Conservation (phyloP, 257 asterid species). For the Salvia miltiorrhiza region DNA sequence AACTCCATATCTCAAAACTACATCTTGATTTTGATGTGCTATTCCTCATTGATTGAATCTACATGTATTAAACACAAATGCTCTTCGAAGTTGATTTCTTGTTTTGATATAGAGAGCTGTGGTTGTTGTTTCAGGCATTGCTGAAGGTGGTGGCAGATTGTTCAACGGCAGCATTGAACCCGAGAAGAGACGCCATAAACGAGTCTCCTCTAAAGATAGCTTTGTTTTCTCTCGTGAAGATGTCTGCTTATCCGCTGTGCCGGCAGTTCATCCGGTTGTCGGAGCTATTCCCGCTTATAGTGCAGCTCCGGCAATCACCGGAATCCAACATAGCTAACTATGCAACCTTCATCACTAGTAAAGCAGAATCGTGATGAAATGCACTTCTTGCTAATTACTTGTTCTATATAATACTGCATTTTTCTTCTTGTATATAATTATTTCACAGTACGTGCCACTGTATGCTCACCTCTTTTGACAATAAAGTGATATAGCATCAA, state of each 20-base stretch:
- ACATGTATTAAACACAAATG: too few relatives aligned
- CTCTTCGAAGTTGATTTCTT: not conserved
- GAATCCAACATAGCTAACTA: constrained; percentile 85
- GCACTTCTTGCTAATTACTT: not conserved
- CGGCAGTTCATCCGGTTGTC: constrained; percentile 75
- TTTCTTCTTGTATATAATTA: not conserved
- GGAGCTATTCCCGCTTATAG: constrained; percentile 63
- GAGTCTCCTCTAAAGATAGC: constrained; percentile 94
- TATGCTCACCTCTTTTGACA: not conserved
- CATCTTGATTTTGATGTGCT: too few relatives aligned
- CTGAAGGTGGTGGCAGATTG: constrained; percentile 84
- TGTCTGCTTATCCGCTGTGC: constrained; percentile 92
- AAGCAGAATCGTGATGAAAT: constrained; percentile 45
- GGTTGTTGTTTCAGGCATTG: constrained; percentile 57
- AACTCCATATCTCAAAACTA: not conserved
- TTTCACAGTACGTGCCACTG: not conserved
- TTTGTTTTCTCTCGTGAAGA: constrained; percentile 78
- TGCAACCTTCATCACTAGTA: constrained; percentile 62
- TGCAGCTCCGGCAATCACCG: constrained; percentile 84
- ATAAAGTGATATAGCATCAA: not conserved
- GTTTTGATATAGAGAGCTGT: not conserved
- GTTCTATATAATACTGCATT: not conserved
- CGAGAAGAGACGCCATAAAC: constrained; percentile 58
- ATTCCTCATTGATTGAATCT: too few relatives aligned
- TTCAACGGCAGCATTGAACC: constrained; percentile 69